Evolutionary conservation across 768 basidiomycete species (phyloP).

Genomic region (Mrakia blollopis): DNA sequence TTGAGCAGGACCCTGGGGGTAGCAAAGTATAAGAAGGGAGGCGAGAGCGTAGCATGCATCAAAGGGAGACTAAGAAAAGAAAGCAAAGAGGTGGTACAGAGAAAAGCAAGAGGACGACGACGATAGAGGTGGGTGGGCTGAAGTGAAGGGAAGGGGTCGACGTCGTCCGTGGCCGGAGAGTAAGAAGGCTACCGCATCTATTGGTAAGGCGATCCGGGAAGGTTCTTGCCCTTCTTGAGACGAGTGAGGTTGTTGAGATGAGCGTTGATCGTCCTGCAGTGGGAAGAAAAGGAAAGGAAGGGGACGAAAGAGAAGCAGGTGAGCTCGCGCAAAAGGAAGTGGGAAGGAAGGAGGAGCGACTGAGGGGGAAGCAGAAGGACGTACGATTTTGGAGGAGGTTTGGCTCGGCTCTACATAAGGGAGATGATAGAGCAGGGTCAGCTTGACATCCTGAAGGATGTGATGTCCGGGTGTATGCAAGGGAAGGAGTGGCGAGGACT

Average conservation of each 20-base stretch:
- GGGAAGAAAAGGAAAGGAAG: neutral
- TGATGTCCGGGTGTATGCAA: too few species aligned
- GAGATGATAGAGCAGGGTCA: neutral
- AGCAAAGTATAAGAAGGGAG: neutral
- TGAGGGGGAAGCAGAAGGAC: neutral
- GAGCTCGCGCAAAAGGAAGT: neutral
- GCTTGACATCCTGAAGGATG: too few species aligned
- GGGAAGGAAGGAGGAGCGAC: neutral
- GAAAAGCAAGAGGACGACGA: neutral
- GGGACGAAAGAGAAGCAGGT: neutral
- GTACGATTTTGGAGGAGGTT: slow-evolving; percentile 7
- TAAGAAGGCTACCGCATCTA: neutral
- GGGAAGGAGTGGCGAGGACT: neutral
- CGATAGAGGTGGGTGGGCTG: neutral
- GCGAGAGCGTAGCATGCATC: neutral
- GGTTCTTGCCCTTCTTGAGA: slow-evolving; percentile 16
- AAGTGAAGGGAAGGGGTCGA: neutral
- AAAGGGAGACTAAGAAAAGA: neutral
- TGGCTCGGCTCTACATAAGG: neutral
- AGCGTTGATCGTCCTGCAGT: slow-evolving; percentile 24
- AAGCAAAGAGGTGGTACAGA: neutral
- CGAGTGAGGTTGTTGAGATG: slow-evolving; percentile 21
- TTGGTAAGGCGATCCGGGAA: neutral
- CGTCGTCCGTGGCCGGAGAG: neutral
- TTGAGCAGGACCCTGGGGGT: too few species aligned